Evolutionary conservation across 768 basidiomycete genomes (phyloP).

Genomic region (Suillus lakei): DNA sequence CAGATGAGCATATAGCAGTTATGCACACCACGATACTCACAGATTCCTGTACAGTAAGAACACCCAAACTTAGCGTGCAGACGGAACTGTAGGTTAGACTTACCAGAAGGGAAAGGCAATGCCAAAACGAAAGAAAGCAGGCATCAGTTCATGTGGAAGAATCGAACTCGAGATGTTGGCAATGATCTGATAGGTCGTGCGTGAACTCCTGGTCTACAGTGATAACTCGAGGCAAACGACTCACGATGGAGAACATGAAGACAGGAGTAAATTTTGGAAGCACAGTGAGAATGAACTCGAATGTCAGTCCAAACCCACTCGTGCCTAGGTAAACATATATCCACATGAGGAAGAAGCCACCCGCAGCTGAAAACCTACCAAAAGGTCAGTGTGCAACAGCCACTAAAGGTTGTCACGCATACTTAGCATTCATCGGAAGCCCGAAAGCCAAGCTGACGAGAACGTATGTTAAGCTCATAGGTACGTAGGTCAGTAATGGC

Average conservation of each 20-base stretch:
- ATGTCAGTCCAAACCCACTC: conserved; percentile 37
- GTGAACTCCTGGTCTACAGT: no score
- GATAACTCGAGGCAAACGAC: conserved; percentile 4
- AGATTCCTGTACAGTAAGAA: conserved; percentile 17
- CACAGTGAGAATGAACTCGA: conserved; percentile 39
- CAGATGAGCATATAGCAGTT: neutral
- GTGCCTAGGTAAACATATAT: conserved; percentile 38
- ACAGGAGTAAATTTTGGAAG: conserved; percentile 35
- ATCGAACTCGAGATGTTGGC: no score
- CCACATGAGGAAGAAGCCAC: conserved; percentile 37
- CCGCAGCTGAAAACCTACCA: conserved; percentile 4
- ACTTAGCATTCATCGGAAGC: conserved; percentile 46
- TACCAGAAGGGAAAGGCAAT: conserved; percentile 39
- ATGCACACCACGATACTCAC: conserved; percentile 12
- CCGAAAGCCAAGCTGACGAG: conserved; percentile 33
- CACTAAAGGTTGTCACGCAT: conserved; percentile 8
- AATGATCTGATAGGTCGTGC: no score
- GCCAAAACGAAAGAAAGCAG: conserved; percentile 32
- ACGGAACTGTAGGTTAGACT: conserved; percentile 10
- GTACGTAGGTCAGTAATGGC: no score
- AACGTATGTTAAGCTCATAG: neutral
- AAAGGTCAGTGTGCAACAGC: neutral
- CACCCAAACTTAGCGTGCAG: neutral
- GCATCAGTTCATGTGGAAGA: no score
- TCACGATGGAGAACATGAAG: conserved; percentile 38